Evolutionary conservation across 305 asterid species (phyloP).

Genomic region (Rubia occidens): DNA sequence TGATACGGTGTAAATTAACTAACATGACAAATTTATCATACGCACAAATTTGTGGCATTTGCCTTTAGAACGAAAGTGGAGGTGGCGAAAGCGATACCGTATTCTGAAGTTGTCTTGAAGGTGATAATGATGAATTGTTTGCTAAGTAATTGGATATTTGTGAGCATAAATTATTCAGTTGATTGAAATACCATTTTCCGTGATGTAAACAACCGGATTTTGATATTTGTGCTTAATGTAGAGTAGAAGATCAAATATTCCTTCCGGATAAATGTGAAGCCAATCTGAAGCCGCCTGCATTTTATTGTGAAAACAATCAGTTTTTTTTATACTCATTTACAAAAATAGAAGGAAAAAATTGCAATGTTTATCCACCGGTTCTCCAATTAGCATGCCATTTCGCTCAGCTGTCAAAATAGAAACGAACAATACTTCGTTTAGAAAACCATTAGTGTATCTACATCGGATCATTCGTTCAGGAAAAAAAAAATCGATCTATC

Average conservation of each 20-base stretch:
- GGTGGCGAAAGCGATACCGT: neutral
- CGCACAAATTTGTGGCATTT: no score
- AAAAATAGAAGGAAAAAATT: no score
- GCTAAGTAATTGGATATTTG: neutral
- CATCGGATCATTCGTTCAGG: no score
- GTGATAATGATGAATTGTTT: constrained; percentile 7
- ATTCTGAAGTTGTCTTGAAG: constrained; percentile 13
- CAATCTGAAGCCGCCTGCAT: constrained; percentile 11
- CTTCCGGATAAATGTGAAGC: constrained; percentile 15
- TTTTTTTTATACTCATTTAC: no score
- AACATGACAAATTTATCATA: no score
- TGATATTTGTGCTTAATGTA: constrained; percentile 11
- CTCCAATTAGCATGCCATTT: neutral
- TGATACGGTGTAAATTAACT: no score
- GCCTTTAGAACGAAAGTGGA: no score
- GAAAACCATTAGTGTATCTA: no score
- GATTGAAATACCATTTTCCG: constrained; percentile 14
- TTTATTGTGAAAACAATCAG: neutral
- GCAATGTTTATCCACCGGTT: neutral
- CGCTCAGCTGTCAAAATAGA: neutral
- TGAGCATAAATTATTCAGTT: neutral
- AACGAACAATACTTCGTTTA: no score
- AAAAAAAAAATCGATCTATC: neutral
- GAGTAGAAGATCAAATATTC: constrained; percentile 3
- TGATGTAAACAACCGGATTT: constrained; percentile 18